Base-by-base conservation (phyloP, 345 rosid species). In the Lenwebbia sp. region DNA sequence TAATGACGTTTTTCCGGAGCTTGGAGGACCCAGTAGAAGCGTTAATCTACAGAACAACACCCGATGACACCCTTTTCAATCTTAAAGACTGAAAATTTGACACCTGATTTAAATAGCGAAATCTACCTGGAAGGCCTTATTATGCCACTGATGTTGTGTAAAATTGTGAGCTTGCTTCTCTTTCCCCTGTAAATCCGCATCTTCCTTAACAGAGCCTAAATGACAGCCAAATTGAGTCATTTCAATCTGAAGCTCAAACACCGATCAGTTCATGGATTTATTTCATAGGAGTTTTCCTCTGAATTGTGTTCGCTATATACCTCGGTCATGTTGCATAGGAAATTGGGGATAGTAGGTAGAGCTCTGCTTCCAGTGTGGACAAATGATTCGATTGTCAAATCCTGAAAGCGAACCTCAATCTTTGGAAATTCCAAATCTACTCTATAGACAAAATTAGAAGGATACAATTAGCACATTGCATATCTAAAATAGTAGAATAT, bases 311-410 rank as follows among this genome's bases (percentile, higher is more conserved):
- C 41, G 33, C 49, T 54, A 26, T 41, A 26, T 91, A 97, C 99
- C 95, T 97, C 99, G 9, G 96, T 84, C 96, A 94, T 95, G 93
- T 97, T 95, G 91, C 92, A 91, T 56, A 97, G 90, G 87, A 96
- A 97, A 91, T 97, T 97, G 41, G 98, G 98, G 91, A 97, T 94
- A 15, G 99, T 97, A 65, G 99, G 99, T 70, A 97, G 92, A 33
- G 99, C 99, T 83, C 99, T 90, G 89, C 99, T 97, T 83, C 99
- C 99, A 51, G 96, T 92, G 76, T 94, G 96, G 86, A 97, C 99
- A 86, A 90, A 97, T 47, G 99, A 92, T 88, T 95, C 98, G 54
- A 97, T 95, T 21, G 86, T 93, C 83, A 97, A 86, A 88, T 94
- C 92, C 92, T 94, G 93, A 88, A 91, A 94, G 52, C 99, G 94